Evolutionary conservation across 2,329 filamentous ascomycete species (phyloP).

Genomic region (Pseudogymnoascus sp.): DNA sequence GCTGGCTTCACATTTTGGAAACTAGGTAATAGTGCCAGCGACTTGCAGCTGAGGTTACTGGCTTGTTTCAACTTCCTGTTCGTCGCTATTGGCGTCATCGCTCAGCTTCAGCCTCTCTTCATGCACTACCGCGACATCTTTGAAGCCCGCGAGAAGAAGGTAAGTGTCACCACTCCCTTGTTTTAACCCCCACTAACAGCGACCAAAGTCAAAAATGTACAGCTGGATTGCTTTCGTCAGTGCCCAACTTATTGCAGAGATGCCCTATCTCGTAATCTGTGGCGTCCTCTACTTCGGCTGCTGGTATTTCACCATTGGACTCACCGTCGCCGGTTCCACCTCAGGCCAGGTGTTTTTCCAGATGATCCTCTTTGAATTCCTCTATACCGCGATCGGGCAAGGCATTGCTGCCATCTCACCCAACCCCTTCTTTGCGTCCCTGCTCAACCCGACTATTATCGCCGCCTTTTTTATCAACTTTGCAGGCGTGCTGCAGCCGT

Average conservation of each 20-base stretch:
- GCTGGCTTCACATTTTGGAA: conserved; percentile 56
- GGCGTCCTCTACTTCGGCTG: conserved; percentile 39
- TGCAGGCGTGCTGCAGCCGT: conserved; percentile 67
- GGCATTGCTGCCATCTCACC: conserved; percentile 54
- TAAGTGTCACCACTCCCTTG: neutral
- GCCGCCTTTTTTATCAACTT: conserved; percentile 57
- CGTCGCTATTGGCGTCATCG: conserved; percentile 48
- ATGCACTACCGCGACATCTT: conserved; percentile 48
- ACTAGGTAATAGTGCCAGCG: conserved; percentile 41
- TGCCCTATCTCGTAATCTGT: conserved; percentile 37
- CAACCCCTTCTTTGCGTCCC: conserved; percentile 49
- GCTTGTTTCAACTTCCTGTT: conserved; percentile 57
- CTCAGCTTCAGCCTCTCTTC: conserved; percentile 52
- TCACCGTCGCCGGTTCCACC: conserved; percentile 17
- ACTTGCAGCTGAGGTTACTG: conserved; percentile 47
- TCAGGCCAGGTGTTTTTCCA: conserved; percentile 46
- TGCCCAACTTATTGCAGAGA: conserved; percentile 39
- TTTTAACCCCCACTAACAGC: neutral
- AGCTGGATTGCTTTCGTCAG: conserved; percentile 51
- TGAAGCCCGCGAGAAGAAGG: conserved; percentile 39
- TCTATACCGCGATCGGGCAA: conserved; percentile 54
- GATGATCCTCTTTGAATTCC: conserved; percentile 52
- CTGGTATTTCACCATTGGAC: conserved; percentile 51
- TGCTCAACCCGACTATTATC: conserved; percentile 49
- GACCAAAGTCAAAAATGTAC: conserved; percentile 53